Percentiles rank a stretch among this genome's conserved stretches.
Evolutionary conservation across 306 rosid species (phyloP).

Genomic region (Medicago arabica): DNA sequence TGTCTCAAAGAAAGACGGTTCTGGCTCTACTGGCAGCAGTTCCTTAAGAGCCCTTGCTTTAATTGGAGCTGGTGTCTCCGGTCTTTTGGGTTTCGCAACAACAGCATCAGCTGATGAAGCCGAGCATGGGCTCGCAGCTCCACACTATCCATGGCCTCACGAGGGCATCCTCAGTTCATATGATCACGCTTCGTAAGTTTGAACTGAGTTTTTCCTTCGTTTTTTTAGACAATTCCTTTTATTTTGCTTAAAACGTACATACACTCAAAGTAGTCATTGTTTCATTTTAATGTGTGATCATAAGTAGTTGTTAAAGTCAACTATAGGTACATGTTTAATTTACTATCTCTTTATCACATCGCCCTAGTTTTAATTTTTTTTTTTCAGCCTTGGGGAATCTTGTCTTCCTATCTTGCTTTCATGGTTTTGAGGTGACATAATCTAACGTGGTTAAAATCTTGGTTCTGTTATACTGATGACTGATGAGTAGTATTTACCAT

Average conservation of each 20-base stretch:
- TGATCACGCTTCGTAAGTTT: constrained; percentile 94
- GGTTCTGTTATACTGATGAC: neutral
- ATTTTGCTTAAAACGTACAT: neutral
- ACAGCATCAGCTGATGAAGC: constrained; percentile 95
- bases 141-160: constrained; percentile 99
- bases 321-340: constrained; percentile 13
- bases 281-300: constrained; percentile 30
- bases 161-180: constrained; percentile 97
- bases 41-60: constrained; percentile 87
- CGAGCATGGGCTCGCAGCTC: constrained; percentile 90
- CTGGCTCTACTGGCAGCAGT: constrained; percentile 61
- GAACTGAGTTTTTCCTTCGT: neutral
- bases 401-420: neutral
- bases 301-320: constrained; percentile 3
- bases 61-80: constrained; percentile 87
- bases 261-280: neutral
- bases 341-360: neutral
- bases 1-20: constrained; percentile 60
- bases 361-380: neutral
- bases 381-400: neutral
- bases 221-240: neutral
- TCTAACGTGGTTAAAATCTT: constrained; percentile 20
- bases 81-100: constrained; percentile 79
- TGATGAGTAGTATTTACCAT: neutral
- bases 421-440: constrained; percentile 13